phyloP scores from a whole-genome alignment of 768 basidiomycete species.

The Psilocybe subaeruginosa region DNA sequence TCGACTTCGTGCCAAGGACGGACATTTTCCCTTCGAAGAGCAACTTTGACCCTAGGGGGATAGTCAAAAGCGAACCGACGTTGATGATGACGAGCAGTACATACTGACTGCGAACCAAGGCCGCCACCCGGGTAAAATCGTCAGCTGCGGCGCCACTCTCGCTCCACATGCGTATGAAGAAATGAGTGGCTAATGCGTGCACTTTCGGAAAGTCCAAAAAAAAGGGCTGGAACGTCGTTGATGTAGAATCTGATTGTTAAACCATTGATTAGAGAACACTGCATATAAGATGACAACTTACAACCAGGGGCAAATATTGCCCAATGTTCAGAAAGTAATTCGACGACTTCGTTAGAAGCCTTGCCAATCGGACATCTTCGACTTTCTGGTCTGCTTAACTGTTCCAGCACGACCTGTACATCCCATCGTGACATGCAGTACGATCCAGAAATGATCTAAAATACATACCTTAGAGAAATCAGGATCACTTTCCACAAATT shows the following conservation, averaged over 20 bases:
- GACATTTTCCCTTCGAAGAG: constrained; percentile 71
- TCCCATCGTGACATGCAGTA: constrained; percentile 7
- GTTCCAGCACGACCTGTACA: constrained; percentile 72
- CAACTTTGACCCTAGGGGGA: constrained; percentile 67
- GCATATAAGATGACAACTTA: constrained; percentile 36
- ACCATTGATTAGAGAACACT: not conserved
- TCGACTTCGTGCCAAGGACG: constrained; percentile 87
- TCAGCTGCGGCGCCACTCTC: constrained; percentile 78
- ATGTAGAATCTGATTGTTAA: constrained; percentile 63
- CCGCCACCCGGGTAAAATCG: constrained; percentile 80
- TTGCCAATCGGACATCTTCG: constrained; percentile 82
- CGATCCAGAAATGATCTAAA: too few relatives aligned
- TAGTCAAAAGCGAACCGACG: constrained; percentile 1
- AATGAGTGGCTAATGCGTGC: constrained; percentile 78
- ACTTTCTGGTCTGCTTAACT: constrained; percentile 71
- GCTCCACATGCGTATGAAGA: constrained; percentile 93
- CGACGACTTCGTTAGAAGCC: constrained; percentile 86
- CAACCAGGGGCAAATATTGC: constrained; percentile 85
- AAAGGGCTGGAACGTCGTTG: constrained; percentile 84
- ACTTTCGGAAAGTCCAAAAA: constrained; percentile 84
- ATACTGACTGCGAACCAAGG: constrained; percentile 83
- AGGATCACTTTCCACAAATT: constrained; percentile 69
- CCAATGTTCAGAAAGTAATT: constrained; percentile 85
- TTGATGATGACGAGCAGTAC: constrained; percentile 30
- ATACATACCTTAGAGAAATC: constrained; percentile 74